These are phyloP conservation scores for Vicia sativa DNA, from an alignment of 306 rosid species.

Conservation along the genomic window DNA sequence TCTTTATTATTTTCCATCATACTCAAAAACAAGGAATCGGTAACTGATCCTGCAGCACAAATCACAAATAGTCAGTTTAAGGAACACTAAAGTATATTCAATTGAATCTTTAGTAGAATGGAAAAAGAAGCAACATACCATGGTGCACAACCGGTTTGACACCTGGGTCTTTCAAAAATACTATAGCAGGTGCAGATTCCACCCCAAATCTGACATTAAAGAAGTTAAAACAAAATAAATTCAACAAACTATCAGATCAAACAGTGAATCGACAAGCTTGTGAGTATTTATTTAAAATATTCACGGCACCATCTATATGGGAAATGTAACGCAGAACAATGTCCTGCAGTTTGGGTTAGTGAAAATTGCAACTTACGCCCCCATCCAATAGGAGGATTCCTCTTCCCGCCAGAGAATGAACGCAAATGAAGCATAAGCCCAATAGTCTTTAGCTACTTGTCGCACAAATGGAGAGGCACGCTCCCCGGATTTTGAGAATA, in stretches of 20 bases:
- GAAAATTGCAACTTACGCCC: constrained; percentile 59
- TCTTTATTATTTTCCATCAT: constrained; percentile 78
- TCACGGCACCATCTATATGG: constrained; percentile 14
- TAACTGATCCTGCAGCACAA: constrained; percentile 61
- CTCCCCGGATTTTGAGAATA: constrained; percentile 78
- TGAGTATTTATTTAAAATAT: constrained; percentile 21
- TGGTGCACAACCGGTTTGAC: constrained; percentile 82
- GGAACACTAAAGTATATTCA: constrained; percentile 33
- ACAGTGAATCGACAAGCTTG: constrained; percentile 22
- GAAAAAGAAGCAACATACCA: constrained; percentile 51
- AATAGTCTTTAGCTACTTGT: constrained; percentile 73
- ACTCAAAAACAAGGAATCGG: constrained; percentile 56
- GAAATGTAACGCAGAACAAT: constrained; percentile 11
- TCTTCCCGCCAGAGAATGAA: constrained; percentile 85
- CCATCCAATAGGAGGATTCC: constrained; percentile 82
- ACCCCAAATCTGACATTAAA: constrained; percentile 73
- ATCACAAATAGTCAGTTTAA: constrained; percentile 32
- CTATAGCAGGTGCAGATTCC: constrained; percentile 88
- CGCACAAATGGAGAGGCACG: constrained; percentile 85
- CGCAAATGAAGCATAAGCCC: constrained; percentile 84
- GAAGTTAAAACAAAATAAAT: constrained; percentile 4
- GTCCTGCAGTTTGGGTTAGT: constrained; percentile 9
- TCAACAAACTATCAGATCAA: constrained; percentile 24
- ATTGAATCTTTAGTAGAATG: constrained; percentile 10
- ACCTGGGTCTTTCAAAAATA: constrained; percentile 92